Base-by-base conservation (phyloP, 495 filamentous ascomycete species). In the Penicillium maclennaniae region DNA sequence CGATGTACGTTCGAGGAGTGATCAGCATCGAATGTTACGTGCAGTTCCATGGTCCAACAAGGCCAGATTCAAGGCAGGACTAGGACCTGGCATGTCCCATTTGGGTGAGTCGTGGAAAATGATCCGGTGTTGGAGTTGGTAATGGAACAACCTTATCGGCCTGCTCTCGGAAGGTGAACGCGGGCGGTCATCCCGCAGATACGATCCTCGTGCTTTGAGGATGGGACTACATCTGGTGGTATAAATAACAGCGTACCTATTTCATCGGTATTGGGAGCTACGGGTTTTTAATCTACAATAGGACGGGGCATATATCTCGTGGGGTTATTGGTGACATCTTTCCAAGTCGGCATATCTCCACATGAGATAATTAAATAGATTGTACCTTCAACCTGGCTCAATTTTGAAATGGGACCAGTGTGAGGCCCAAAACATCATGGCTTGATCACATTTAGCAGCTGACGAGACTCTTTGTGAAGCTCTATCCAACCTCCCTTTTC, bases 401-500 rank as follows among this genome's bases (percentile, higher is more conserved):
- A 23, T 23, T 23, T 23, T 23, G 23, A 31, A 12, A 31, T 12
- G 9, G 27, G 27, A 8, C 10, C 6, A 3, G 7, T 12, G 9
- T 14, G 31, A 34, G 31, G 4, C 31, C 14, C 3, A 34, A 12
- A 34, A 2, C 9, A 14, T 49, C 36, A 59, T 15, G 10, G 53
- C 38, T 51, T 57, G 31, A 59, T 61, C 45, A 75, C 39, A 43
- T 61, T 54, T 26, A 75, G 38, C 49, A 63, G 42, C 38, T 43
- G 51, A 17, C 55, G 49, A 20, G 59, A 16, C 36, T 75, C 74
- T 62, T 69, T 79, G 47, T 58, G 60, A 16, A 95, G 74, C 45
- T 83, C 79, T 69, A 93, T 81, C 81, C 82, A 87, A 7, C 92
- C 91, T 0, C 79, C 83, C 53, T 78, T 58, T 41, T 84, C 83